Evolutionary conservation across 163 green algal genomes (phyloP), one percentile per base, ranked within the genome.

Genomic region (Chloromonas sp.): DNA sequence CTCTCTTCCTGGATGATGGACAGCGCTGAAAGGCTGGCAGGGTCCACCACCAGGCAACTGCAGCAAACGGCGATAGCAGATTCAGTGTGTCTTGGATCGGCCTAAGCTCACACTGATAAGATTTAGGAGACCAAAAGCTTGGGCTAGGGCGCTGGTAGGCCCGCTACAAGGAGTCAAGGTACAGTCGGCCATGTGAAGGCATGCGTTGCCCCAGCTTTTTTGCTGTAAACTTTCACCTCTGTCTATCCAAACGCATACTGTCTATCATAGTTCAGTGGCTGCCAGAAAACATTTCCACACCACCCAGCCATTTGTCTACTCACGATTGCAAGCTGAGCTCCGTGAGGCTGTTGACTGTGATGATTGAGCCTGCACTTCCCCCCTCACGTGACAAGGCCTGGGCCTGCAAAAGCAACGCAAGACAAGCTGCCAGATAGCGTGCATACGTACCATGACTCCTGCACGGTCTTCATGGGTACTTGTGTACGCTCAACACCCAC

Each of bases 1-100:
- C 81, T 79, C 79, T 98, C 94, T 60, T 94, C 85, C 71, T 93
- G 88, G 78, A 98, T 97, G 78, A 98, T 95, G 78, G 94, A 90
- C 59, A 98, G 91, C 0, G 92, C 93, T 13, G 85, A 82, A 83
- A 96, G 85, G 11, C 89, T 95, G 60, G 79, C 70, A 0, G 86
- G 15, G 83, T 98, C 95, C 74, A 97, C 84, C 58, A 87, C 90
- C 70, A 98, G 84, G 79, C 91, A 94, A 15, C 89, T 91, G 85
- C 71, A 83, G 71, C 13, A 36, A 3, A 58, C 71, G 58, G 71
- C 71, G 11, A 3, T 14, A 79, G 2, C 71, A 36, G 5, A 74
- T 15, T 14, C 71, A 79, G 66, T 76, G 5, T 76, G 8, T 76
- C 5, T 8, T 76, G 66, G 5, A 11, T 76, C 8, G 5, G 66